phyloP scores from a whole-genome alignment of 306 rosid genomes.

The Hylodesmum podocarpum region DNA sequence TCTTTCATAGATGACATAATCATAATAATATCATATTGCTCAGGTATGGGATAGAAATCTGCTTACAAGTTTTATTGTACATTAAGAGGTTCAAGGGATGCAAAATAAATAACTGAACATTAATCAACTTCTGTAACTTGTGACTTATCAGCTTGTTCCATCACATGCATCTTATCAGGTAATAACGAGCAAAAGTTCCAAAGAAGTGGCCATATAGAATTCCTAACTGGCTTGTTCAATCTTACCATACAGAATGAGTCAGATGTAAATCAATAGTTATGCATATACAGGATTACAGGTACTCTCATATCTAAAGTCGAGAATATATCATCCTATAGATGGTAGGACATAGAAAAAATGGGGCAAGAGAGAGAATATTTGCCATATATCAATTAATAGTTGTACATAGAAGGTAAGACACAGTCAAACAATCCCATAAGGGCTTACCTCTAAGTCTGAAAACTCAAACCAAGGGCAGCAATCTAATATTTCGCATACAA shows the following conservation, averaged over 20 bases:
- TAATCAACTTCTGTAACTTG: conserved; percentile 37
- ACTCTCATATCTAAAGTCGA: conserved; percentile 24
- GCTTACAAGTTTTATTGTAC: conserved; percentile 34
- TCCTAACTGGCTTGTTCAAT: conserved; percentile 34
- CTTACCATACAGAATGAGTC: conserved; percentile 30
- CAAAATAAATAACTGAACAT: conserved; percentile 33
- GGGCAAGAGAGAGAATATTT: not conserved
- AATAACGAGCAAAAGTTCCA: conserved; percentile 37
- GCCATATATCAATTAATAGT: conserved; percentile 26
- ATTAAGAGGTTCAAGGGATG: conserved; percentile 33
- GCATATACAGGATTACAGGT: conserved; percentile 6
- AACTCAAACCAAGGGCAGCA: conserved; percentile 99
- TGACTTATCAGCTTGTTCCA: conserved; percentile 33
- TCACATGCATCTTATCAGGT: conserved; percentile 34
- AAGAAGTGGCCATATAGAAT: conserved; percentile 27
- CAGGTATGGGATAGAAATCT: conserved; percentile 28
- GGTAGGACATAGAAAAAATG: conserved; percentile 17
- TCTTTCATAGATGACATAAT: not conserved
- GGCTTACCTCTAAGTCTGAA: conserved; percentile 94
- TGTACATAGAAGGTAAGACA: not conserved
- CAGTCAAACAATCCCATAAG: conserved; percentile 29
- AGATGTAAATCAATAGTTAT: conserved; percentile 18
- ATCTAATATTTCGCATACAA: conserved; percentile 97
- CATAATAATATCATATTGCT: conserved; percentile 20
- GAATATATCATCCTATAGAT: conserved; percentile 3